Base-by-base conservation (phyloP, 2,329 filamentous ascomycete genomes). In the Scedosporium apiospermum region DNA sequence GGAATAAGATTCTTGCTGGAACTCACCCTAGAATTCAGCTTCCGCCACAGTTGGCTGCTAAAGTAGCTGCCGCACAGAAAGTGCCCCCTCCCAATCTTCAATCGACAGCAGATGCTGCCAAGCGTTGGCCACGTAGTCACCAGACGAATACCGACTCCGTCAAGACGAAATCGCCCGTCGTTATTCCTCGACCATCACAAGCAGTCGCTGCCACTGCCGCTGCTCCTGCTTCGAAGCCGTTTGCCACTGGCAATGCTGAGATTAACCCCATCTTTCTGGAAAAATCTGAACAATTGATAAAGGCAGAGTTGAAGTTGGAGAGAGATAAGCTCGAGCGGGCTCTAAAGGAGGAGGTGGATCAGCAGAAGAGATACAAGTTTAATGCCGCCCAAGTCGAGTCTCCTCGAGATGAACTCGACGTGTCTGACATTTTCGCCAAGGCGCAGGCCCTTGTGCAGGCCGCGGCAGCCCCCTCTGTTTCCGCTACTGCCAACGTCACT, bases 231-330 rank as follows among this genome's bases (percentile, higher is more conserved):
- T 68, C 74, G 68, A 73, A 71, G 66, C 76, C 71, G 69, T 76
- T 75, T 65, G 80, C 77, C 69, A 75, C 81, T 67, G 75, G 77
- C 64, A 83, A 81, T 66, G 85, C 86, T 64, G 87, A 88, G 73
- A 89, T 95, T 76, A 86, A 96, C 73, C 90, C 91, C 59, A 86
- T 96, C 65, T 81, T 96, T 68, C 81, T 96, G 73, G 88, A 90
- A 71, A 96, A 96, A 75, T 93, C 92, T 68, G 89, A 91, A 71
- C 86, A 90, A 71, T 80, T 96, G 67, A 86, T 95, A 71, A 89
- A 86, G 76, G 91, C 91, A 70, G 91, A 96, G 75, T 78, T 91
- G 65, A 85, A 89, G 71, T 76, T 93, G 66, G 90, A 91, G 75
- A 86, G 93, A 65, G 86, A 93, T 74, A 85, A 89, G 66, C 79